Base-by-base conservation (phyloP, 2,329 filamentous ascomycete species). In the Capronia americana region DNA sequence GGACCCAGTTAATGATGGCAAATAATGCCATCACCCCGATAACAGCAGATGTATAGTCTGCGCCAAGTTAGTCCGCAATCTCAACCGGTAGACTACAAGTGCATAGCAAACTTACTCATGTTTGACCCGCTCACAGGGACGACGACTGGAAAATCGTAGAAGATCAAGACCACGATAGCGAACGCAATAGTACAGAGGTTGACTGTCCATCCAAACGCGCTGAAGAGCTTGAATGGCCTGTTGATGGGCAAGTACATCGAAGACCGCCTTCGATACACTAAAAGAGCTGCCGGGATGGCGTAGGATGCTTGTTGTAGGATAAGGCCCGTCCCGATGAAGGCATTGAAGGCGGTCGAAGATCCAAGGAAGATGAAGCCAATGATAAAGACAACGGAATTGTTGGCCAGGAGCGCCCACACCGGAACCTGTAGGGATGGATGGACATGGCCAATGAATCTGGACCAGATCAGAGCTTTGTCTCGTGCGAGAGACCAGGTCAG, bases 401-500 rank as follows among this genome's bases (percentile, higher is more conserved):
- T 30, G 28, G 28, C 28, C 28, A 30, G 28, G 28, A 30, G 28
- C 28, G 28, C 28, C 28, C 28, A 30, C 28, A 30, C 28, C 6
- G 28, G 28, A 30, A 30, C 28, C 28, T 30, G 28, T 8, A 30
- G 28, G 28, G 28, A 30, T 30, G 28, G 28, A 2, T 30, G 28
- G 6, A 30, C 28, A 7, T 30, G 28, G 28, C 28, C 28, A 30
- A 30, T 30, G 28, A 7, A 30, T 30, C 28, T 30, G 6, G 28
- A 30, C 8, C 64, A 61, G n/a, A 70, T 24, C 10, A 75, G 41
- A 7, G 68, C 73, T 12, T 73, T 57, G 62, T 74, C 74, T 56
- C 73, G 57, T 1, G 74, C 75, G 38, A 76, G 73, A 14, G 72
- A 68, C 75, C 75, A 76, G 11, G 75, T 75, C 4, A 77, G 59